Evolutionary conservation across 2,329 filamentous ascomycete species (phyloP).

Genomic region (Diatrype stigma): DNA sequence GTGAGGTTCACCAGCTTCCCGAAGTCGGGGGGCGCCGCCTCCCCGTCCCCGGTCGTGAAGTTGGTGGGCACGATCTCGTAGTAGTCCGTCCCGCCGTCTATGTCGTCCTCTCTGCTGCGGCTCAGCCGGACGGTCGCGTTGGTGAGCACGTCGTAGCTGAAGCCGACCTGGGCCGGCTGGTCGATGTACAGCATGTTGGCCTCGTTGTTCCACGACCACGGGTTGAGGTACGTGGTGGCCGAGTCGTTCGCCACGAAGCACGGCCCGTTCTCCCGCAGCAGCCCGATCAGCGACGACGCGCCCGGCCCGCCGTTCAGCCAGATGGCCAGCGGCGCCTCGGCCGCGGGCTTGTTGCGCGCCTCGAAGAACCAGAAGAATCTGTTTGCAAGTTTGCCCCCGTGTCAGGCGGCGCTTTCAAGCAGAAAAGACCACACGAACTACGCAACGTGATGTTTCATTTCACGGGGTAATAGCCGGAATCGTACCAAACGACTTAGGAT

Average conservation of each 20-base stretch:
- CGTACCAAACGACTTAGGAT: too few species aligned
- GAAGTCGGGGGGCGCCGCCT: background rate
- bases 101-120: slow-evolving; percentile 26
- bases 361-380: slow-evolving; percentile 50
- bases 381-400: slow-evolving; percentile 19
- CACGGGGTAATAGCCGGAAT: too few species aligned
- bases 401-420: too few species aligned
- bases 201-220: slow-evolving; percentile 63
- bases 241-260: slow-evolving; percentile 29
- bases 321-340: slow-evolving; percentile 41
- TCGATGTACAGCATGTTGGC: slow-evolving; percentile 44
- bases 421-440: too few species aligned
- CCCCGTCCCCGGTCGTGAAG: background rate
- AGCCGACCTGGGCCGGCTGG: slow-evolving; percentile 66
- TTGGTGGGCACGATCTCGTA: background rate
- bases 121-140: slow-evolving; percentile 52
- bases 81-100: background rate
- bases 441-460: too few species aligned
- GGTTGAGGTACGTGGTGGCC: slow-evolving; percentile 52
- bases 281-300: slow-evolving; percentile 58
- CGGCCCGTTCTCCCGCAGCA: slow-evolving; percentile 40
- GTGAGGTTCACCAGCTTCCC: slow-evolving; percentile 13
- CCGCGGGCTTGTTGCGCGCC: slow-evolving; percentile 33
- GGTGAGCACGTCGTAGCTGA: slow-evolving; percentile 55
- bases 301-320: slow-evolving; percentile 68